phyloP scores from a whole-genome alignment of 2,329 filamentous ascomycete genomes.

The Ambrosiella beaveri region DNA sequence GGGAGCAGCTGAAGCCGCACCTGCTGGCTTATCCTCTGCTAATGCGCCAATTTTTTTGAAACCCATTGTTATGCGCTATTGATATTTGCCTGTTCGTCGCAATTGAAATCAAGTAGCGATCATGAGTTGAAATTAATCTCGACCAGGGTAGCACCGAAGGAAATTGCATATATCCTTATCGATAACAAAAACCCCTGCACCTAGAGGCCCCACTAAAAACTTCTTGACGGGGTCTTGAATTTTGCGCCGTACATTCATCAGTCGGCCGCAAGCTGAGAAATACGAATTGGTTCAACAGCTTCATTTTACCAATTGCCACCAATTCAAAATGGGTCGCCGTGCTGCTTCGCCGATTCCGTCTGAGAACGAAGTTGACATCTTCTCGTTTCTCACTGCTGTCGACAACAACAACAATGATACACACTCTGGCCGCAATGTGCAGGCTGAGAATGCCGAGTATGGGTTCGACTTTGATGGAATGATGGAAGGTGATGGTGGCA shows the following conservation, averaged over 20 bases:
- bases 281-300: background rate
- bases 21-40: background rate
- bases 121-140: too few relatives aligned
- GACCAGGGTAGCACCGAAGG: too few relatives aligned
- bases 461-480: constrained; percentile 44
- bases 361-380: constrained; percentile 84
- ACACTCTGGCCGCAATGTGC: constrained; percentile 14
- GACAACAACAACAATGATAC: constrained; percentile 30
- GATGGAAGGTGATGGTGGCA: constrained; percentile 29
- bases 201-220: background rate
- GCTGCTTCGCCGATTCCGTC: constrained; percentile 67
- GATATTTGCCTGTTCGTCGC: too few relatives aligned
- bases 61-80: constrained; percentile 1
- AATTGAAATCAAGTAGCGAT: too few relatives aligned
- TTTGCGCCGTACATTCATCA: background rate
- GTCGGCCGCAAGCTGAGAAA: background rate
- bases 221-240: background rate
- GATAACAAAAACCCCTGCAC: constrained; percentile 3
- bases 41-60: constrained; percentile 12
- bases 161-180: background rate
- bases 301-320: constrained; percentile 1
- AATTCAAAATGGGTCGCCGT: constrained; percentile 46
- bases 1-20: too few relatives aligned
- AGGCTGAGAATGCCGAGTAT: constrained; percentile 20
- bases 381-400: constrained; percentile 54